phyloP scores from a whole-genome alignment of 345 rosid genomes.

The Brassica cretica region DNA sequence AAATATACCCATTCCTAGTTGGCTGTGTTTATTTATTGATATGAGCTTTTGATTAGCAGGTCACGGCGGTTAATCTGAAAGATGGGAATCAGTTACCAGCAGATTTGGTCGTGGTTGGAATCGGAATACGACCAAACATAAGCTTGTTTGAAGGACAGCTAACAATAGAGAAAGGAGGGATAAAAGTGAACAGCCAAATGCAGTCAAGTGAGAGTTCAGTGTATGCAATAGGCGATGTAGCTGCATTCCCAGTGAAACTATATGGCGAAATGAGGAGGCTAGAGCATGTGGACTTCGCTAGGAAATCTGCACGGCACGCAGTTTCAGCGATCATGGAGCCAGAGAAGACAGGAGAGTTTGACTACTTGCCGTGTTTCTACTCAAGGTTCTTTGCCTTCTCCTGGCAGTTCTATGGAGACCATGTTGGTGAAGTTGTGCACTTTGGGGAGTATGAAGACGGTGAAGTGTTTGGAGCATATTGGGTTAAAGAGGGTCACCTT shows the following conservation, averaged over 20 bases:
- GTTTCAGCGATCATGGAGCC: constrained; percentile 78
- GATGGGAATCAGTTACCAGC: constrained; percentile 72
- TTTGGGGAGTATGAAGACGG: constrained; percentile 76
- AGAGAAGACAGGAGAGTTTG: constrained; percentile 68
- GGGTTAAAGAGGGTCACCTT: constrained; percentile 78
- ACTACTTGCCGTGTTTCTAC: constrained; percentile 91
- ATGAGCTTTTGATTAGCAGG: constrained; percentile 44
- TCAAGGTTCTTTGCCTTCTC: constrained; percentile 82
- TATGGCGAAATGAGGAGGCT: constrained; percentile 83
- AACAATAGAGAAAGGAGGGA: constrained; percentile 86
- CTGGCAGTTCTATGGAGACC: constrained; percentile 95
- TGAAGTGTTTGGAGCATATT: constrained; percentile 74
- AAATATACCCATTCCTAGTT: too few relatives aligned
- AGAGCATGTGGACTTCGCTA: constrained; percentile 92
- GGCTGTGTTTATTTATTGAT: too few relatives aligned
- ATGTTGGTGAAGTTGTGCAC: constrained; percentile 74
- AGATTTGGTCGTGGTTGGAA: constrained; percentile 89
- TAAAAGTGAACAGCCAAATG: constrained; percentile 78
- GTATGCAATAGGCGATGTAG: constrained; percentile 92
- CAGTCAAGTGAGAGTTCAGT: constrained; percentile 86
- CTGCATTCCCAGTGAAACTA: constrained; percentile 81
- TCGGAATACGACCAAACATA: constrained; percentile 91
- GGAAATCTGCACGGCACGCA: constrained; percentile 80
- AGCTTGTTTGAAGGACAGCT: constrained; percentile 87
- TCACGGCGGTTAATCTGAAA: constrained; percentile 76